phyloP scores from a whole-genome alignment of 768 basidiomycete genomes.

The Neoboletus magnificus region DNA sequence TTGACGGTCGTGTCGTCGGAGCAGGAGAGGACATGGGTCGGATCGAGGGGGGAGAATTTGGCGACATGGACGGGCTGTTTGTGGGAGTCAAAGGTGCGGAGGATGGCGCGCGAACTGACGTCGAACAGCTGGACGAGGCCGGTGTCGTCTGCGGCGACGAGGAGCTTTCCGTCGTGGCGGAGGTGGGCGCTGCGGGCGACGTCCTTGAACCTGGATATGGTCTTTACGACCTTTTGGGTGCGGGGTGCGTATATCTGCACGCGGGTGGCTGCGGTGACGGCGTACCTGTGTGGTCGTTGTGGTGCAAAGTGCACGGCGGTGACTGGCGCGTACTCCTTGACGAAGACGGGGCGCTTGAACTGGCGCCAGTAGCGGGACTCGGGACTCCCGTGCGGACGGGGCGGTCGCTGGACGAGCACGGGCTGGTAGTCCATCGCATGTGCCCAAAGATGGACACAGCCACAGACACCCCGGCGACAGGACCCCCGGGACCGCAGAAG shows the following conservation, averaged over 20 bases:
- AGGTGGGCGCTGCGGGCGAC: conserved; percentile 88
- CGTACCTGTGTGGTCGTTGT: conserved; percentile 87
- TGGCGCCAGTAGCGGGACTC: conserved; percentile 87
- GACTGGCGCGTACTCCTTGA: conserved; percentile 96
- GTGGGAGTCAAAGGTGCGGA: conserved; percentile 88
- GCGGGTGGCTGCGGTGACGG: conserved; percentile 90
- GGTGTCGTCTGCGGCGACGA: conserved; percentile 93
- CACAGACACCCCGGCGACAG: not conserved
- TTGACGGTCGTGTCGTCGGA: conserved; percentile 95
- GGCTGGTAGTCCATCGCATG: conserved; percentile 75
- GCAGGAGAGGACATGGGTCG: conserved; percentile 86
- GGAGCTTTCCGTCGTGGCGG: conserved; percentile 88
- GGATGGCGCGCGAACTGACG: conserved; percentile 86
- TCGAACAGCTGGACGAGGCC: conserved; percentile 94
- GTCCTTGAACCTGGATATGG: conserved; percentile 95
- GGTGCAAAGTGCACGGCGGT: conserved; percentile 92
- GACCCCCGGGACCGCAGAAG: conserved; percentile 7
- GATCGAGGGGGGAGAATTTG: conserved; percentile 79
- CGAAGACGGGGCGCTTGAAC: conserved; percentile 87
- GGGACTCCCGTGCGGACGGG: conserved; percentile 51
- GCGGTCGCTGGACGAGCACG: conserved; percentile 56
- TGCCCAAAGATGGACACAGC: not conserved
- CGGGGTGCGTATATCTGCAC: conserved; percentile 95
- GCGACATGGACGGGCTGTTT: conserved; percentile 96
- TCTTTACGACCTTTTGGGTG: conserved; percentile 95